Conservation (phyloP, 2,329 filamentous ascomycete genomes). For the Aureobasidium melanogenum region DNA sequence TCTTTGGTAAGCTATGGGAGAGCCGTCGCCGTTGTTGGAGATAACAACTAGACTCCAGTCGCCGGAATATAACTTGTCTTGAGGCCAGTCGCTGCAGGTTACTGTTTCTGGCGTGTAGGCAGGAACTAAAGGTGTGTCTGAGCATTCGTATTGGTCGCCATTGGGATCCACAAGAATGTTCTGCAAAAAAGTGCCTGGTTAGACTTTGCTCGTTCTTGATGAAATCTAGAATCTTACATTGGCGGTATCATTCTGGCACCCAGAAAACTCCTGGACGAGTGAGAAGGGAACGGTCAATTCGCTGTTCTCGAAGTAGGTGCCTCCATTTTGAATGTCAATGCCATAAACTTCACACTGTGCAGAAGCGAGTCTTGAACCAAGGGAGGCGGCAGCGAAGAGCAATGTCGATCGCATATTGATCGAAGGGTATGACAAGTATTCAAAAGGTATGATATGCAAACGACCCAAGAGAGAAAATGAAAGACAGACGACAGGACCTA, state of each 20-base stretch:
- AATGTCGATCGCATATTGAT: neutral
- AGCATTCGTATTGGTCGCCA: constrained; percentile 32
- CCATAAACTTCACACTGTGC: constrained; percentile 20
- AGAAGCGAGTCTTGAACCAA: neutral
- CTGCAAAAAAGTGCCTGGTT: neutral
- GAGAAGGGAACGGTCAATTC: constrained; percentile 32
- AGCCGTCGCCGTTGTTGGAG: constrained; percentile 33
- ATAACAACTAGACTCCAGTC: constrained; percentile 35
- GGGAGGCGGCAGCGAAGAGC: neutral
- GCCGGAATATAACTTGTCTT: constrained; percentile 34
- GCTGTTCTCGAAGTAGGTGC: constrained; percentile 38
- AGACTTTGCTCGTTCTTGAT: neutral
- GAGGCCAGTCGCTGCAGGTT: constrained; percentile 16
- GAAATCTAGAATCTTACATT: constrained; percentile 14
- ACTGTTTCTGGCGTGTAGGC: constrained; percentile 21
- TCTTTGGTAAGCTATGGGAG: constrained; percentile 37
- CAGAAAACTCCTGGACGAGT: constrained; percentile 35
- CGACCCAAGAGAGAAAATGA: neutral
- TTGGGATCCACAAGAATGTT: constrained; percentile 35
- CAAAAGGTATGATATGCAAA: neutral
- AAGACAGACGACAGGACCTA: neutral
- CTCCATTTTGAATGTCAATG: constrained; percentile 34
- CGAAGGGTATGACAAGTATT: neutral
- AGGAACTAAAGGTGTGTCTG: constrained; percentile 30
- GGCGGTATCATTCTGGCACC: constrained; percentile 32